Percentiles rank a stretch among this genome's conserved stretches.
These are phyloP conservation scores for Astragalus glycyphyllos DNA, from an alignment of 306 rosid genomes.

Conservation along the genomic window DNA sequence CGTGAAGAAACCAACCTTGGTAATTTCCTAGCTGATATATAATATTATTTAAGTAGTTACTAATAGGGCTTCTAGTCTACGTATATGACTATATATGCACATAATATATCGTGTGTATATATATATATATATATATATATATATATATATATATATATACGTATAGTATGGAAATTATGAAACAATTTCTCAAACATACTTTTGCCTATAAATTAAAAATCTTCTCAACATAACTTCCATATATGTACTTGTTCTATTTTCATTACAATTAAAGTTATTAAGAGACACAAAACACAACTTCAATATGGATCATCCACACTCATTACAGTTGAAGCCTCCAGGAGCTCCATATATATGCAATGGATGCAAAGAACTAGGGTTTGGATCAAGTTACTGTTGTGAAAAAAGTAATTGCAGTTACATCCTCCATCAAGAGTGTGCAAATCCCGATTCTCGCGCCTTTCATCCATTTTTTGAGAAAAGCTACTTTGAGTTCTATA, in stretches of 20 bases:
- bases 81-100: no score
- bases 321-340: conserved; percentile 22
- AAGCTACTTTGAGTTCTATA: conserved; percentile 34
- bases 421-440: conserved; percentile 55
- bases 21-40: no score
- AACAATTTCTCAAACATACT: neutral
- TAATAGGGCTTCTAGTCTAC: neutral
- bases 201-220: neutral
- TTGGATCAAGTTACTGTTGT: conserved; percentile 48
- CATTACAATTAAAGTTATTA: no score
- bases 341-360: conserved; percentile 49
- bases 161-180: neutral
- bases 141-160: no score
- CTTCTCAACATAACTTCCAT: no score
- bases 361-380: conserved; percentile 56
- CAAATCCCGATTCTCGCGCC: neutral
- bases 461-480: conserved; percentile 39
- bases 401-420: conserved; percentile 34
- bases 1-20: neutral
- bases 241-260: no score
- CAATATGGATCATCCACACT: conserved; percentile 43
- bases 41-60: no score
- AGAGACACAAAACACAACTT: neutral
- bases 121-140: no score
- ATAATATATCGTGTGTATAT: no score